Conservation (phyloP, 148 eudicot genomes). For the Amaranthus cruentus region DNA sequence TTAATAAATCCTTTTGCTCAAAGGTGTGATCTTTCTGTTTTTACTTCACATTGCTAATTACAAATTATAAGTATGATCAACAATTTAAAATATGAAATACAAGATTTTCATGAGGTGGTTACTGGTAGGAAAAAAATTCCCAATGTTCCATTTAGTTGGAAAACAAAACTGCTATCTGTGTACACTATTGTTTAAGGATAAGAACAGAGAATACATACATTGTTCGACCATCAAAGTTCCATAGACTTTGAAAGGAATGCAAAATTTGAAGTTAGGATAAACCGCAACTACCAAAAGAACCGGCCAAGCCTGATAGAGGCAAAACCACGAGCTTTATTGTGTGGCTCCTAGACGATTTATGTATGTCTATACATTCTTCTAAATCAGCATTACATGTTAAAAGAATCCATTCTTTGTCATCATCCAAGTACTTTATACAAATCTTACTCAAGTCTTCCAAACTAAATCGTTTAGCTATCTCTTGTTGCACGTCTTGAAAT, state of each 20-base stretch:
- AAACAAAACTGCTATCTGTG: constrained; percentile 9
- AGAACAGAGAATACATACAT: constrained; percentile 26
- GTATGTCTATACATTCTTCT: constrained; percentile 69
- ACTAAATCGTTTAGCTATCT: constrained; percentile 50
- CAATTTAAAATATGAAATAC: constrained; percentile 6
- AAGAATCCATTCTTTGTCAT: constrained; percentile 85
- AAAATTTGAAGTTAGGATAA: constrained; percentile 25
- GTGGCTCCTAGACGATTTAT: constrained; percentile 43
- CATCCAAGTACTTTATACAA: constrained; percentile 67
- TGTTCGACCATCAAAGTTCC: constrained; percentile 17
- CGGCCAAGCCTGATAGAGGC: constrained; percentile 35
- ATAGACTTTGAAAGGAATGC: constrained; percentile 8
- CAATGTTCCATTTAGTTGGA: background rate
- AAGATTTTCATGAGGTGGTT: constrained; percentile 15
- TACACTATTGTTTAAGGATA: constrained; percentile 18
- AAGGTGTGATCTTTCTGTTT: constrained; percentile 14
- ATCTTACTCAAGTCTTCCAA: constrained; percentile 40
- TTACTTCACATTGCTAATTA: constrained; percentile 18
- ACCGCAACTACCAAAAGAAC: constrained; percentile 44
- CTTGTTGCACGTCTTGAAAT: constrained; percentile 46
- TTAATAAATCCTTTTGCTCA: too few species aligned
- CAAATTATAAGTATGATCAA: constrained; percentile 8
- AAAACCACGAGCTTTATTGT: constrained; percentile 48
- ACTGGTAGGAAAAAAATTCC: constrained; percentile 5
- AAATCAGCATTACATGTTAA: constrained; percentile 78